phyloP scores from a whole-genome alignment of 371 early-diverging fungal genomes.

The Thermomucor indicae-seudaticae region DNA sequence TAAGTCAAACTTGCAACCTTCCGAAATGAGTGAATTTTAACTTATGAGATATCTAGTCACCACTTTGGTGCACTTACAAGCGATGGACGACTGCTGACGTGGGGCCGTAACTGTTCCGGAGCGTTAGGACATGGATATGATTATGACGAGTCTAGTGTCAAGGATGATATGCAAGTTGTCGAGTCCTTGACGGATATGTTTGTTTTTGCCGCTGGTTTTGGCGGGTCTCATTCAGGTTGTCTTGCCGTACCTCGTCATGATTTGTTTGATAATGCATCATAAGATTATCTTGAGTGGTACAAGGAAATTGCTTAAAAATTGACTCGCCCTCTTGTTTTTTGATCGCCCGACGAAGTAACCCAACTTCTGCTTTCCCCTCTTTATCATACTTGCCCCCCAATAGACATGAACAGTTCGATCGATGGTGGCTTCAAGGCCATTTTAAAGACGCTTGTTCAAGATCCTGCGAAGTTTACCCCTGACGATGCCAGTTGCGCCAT shows the following conservation, averaged over 20 bases:
- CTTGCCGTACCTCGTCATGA: slow-evolving; percentile 10
- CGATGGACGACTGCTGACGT: slow-evolving; percentile 27
- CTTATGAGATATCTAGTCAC: too few species aligned
- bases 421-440: too few species aligned
- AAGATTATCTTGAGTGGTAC: too few species aligned
- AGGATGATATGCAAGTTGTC: background rate
- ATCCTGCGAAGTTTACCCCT: slow-evolving; percentile 64
- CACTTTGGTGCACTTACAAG: slow-evolving; percentile 37
- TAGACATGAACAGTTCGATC: too few species aligned
- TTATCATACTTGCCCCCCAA: too few species aligned
- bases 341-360: too few species aligned
- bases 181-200: slow-evolving; percentile 8
- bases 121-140: slow-evolving; percentile 30
- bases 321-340: too few species aligned
- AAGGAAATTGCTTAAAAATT: too few species aligned
- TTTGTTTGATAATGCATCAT: too few species aligned
- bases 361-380: too few species aligned
- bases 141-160: background rate
- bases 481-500: slow-evolving; percentile 63
- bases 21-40: too few species aligned
- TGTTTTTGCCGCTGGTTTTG: slow-evolving; percentile 12
- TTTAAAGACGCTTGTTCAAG: slow-evolving; percentile 57
- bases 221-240: slow-evolving; percentile 10
- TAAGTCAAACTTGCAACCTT: slow-evolving; percentile 5
- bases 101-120: slow-evolving; percentile 28